phyloP scores from a whole-genome alignment of 768 basidiomycete species.

The Rhodotorula kratochvilovae region DNA sequence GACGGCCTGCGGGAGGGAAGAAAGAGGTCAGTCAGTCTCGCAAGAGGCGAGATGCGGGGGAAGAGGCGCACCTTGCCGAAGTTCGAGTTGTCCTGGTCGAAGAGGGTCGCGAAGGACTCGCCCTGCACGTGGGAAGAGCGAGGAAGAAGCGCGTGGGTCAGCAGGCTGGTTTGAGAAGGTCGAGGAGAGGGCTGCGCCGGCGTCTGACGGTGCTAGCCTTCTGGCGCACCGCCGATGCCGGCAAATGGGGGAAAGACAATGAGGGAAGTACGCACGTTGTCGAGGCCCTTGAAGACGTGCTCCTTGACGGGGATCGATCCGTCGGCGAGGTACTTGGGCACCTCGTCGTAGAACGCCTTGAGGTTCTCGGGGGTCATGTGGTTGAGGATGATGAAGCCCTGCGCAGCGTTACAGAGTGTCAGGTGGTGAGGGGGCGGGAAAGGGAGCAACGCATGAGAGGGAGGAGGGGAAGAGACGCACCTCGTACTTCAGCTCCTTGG shows the following conservation, averaged over 20 bases:
- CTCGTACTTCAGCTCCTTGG: conserved; percentile 41
- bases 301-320: conserved; percentile 42
- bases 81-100: conserved; percentile 1
- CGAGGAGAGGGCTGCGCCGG: background rate
- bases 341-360: conserved; percentile 41
- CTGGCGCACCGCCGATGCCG: too few relatives aligned
- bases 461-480: conserved; percentile 30
- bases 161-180: background rate
- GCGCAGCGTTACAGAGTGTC: too few relatives aligned
- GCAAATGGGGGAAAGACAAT: too few relatives aligned
- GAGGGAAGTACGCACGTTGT: conserved; percentile 18
- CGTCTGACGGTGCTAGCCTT: too few relatives aligned
- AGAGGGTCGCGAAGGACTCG: conserved; percentile 1
- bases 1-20: background rate
- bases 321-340: conserved; percentile 38
- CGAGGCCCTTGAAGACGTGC: conserved; percentile 40
- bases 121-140: background rate
- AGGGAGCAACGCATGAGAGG: too few relatives aligned
- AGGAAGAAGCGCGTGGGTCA: background rate
- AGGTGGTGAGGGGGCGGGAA: background rate
- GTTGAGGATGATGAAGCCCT: conserved; percentile 37
- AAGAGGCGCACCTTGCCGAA: conserved; percentile 10
- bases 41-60: background rate
- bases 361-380: conserved; percentile 21
- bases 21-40: background rate